These are phyloP conservation scores for Chaetoceros muelleri DNA, from an alignment of 108 stramenopile genomes.

Conservation along the genomic window DNA sequence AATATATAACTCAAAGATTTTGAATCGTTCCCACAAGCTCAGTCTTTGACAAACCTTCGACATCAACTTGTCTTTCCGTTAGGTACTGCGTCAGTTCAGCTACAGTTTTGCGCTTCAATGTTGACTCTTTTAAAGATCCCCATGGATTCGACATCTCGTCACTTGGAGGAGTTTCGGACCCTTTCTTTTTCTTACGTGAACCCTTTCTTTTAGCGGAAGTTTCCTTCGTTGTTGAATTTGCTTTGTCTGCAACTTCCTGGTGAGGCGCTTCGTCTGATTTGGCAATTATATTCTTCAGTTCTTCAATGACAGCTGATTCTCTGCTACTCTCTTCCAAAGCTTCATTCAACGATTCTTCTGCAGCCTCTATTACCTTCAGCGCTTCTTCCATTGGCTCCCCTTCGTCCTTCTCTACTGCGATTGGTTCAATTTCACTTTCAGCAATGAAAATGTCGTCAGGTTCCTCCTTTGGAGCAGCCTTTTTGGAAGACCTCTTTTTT, in stretches of 20 bases:
- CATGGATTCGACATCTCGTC: not conserved
- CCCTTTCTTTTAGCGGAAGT: not conserved
- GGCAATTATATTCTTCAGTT: no score
- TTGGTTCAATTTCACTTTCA: not conserved
- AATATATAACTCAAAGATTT: no score
- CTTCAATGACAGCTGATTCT: not conserved
- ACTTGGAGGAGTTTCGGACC: not conserved
- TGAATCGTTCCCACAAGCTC: not conserved
- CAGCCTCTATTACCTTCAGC: not conserved
- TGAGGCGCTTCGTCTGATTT: no score
- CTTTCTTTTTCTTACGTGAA: not conserved
- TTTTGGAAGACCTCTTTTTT: conserved; percentile 2
- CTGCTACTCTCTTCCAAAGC: no score
- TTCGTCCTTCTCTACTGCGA: not conserved
- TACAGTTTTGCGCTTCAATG: conserved; percentile 27
- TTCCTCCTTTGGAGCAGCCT: not conserved
- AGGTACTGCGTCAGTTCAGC: conserved; percentile 19
- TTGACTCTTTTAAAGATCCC: conserved; percentile 16
- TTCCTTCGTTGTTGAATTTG: no score
- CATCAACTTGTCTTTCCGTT: not conserved
- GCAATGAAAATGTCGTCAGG: not conserved
- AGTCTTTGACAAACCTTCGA: not conserved
- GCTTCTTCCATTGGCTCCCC: conserved; percentile 3
- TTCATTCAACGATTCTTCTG: no score
- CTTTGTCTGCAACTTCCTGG: no score